A percentile compares a stretch with the other conserved stretches of the same genome.
Evolutionary conservation across 176 grass and related monocot genomes (phyloP).

Genomic region (Elymus sibiricus): DNA sequence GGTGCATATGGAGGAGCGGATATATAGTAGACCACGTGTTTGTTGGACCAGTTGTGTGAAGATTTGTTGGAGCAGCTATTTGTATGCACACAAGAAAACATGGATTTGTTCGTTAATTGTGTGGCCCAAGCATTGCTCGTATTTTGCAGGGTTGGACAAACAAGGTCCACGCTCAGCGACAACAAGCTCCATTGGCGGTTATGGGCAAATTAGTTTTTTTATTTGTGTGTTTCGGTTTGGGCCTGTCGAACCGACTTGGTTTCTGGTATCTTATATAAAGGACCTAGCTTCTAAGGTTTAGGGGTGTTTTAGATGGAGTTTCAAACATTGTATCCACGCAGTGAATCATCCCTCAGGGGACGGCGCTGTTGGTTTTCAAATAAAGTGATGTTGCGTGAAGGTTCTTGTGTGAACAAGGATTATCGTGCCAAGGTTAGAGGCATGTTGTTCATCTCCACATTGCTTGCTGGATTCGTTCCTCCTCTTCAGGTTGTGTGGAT

Average conservation of each 20-base stretch:
- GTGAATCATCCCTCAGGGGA: background rate
- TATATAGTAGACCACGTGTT: no score
- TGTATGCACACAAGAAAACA: no score
- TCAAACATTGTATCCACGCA: background rate
- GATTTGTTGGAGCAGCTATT: no score
- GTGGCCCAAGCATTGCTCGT: no score
- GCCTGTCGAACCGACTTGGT: background rate
- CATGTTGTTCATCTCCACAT: background rate
- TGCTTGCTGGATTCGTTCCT: background rate
- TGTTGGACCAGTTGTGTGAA: no score
- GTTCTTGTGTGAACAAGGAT: background rate
- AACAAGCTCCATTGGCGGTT: no score
- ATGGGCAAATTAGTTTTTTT: no score
- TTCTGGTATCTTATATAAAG: background rate
- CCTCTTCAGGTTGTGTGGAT: background rate
- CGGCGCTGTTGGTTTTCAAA: background rate
- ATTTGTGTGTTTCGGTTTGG: background rate
- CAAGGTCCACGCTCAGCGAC: no score
- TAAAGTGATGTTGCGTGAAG: background rate
- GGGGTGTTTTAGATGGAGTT: background rate
- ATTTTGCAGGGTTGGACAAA: no score
- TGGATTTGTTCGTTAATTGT: no score
- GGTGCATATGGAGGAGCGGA: no score
- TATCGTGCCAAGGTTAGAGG: background rate
- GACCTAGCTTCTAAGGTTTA: background rate